Conservation (phyloP, 495 filamentous ascomycete genomes). For the Margaritispora aquatica region DNA sequence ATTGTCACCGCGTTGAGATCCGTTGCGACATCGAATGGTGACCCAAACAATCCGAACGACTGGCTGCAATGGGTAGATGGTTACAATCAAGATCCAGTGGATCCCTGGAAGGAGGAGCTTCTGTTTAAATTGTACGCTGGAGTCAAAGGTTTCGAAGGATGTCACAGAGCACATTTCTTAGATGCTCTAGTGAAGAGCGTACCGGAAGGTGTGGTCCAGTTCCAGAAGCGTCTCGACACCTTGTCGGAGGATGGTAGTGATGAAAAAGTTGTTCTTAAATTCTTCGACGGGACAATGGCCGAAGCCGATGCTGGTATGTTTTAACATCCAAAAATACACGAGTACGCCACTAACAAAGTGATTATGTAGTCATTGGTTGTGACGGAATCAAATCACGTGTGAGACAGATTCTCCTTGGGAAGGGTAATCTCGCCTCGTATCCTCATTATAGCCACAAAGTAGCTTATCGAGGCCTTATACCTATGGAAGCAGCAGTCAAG, state of each 20-base stretch:
- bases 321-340: neutral
- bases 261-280: constrained; percentile 19
- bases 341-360: constrained; percentile 5
- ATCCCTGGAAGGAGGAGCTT: constrained; percentile 16
- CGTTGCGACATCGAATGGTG: neutral
- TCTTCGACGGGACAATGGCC: constrained; percentile 41
- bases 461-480: constrained; percentile 41
- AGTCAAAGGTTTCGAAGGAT: constrained; percentile 33
- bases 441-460: constrained; percentile 40
- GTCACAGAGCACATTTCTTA: constrained; percentile 44
- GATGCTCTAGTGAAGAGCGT: constrained; percentile 45
- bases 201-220: constrained; percentile 26
- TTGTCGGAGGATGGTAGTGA: constrained; percentile 23
- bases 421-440: constrained; percentile 30
- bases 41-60: constrained; percentile 7
- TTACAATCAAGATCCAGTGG: constrained; percentile 22
- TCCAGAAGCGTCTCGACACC: constrained; percentile 24
- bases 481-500: constrained; percentile 34
- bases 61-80: constrained; percentile 33
- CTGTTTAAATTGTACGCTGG: constrained; percentile 28
- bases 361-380: constrained; percentile 40
- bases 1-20: neutral
- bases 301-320: constrained; percentile 36
- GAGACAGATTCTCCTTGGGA: constrained; percentile 31
- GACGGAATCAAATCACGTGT: constrained; percentile 48